Base-by-base conservation (phyloP, 1,284 basidiomycete species). In the Malassezia dermatis region DNA sequence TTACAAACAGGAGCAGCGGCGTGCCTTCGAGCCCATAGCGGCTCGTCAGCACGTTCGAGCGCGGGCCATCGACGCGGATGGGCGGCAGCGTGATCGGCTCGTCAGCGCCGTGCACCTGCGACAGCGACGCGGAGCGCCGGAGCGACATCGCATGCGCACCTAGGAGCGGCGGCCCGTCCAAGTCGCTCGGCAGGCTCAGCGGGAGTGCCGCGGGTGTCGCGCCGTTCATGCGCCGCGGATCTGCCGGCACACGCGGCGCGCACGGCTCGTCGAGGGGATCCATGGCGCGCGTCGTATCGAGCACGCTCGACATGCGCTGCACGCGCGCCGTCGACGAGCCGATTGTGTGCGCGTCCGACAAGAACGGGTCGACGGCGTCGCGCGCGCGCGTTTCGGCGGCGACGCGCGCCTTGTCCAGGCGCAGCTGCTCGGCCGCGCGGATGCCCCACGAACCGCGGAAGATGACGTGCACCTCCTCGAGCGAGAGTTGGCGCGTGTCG, bases 391-490 rank as follows among this genome's bases (percentile, higher is more conserved):
- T 26, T 10, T 26, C 26, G 10, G 34, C 30, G 2, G 54, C 54
- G n/a, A 51, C 49, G 2, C 24, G 42, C 21, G 41, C 48, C 51
- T 75, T 71, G 11, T 59, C 56, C 6, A 31, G 46, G 27, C 76
- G 63, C 59, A 77, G 53, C 37, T 56, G 53, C 24, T 70, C 58
- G 17, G 75, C 75, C 52, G 73, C 75, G 28, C 62, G 51, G 40
- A 79, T 76, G 17, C 77, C 78, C 63, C 77, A 79, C 46, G 76
- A 77, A 44, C 76, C 65, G 34, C 66, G 59, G 58, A 79, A 80
- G 23, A 80, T 62, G 48, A 67, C 61, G 40, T 66, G 75, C 6
- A 86, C 85, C 75, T 88, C 85, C 66, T 88, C 86, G 54, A 88
- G 77, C 64, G 83, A 83, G 45, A 88, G 75, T 15, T 84, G 84